These are phyloP conservation scores for Carpinus viminea DNA, from an alignment of 306 rosid genomes.

Conservation along the genomic window DNA sequence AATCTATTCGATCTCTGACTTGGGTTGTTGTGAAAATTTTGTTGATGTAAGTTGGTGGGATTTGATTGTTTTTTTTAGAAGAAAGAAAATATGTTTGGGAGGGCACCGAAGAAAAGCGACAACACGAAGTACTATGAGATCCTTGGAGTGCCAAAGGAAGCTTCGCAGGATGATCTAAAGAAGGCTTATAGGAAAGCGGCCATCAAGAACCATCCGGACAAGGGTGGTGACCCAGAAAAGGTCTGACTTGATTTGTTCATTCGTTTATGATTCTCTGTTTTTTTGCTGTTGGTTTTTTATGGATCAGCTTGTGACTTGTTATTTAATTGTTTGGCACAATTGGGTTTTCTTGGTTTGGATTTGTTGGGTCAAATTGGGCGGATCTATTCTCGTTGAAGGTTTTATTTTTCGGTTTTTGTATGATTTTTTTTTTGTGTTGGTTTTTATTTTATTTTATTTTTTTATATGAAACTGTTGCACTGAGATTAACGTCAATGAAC, in stretches of 20 bases:
- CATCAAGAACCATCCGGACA: slow-evolving; percentile 58
- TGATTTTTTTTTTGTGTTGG: not conserved
- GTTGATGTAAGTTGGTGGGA: not conserved
- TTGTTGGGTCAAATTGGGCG: not conserved
- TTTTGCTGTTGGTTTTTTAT: not conserved
- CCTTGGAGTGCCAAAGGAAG: slow-evolving; percentile 54
- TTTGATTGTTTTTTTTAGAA: not conserved
- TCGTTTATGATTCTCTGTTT: not conserved
- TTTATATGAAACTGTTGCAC: not conserved
- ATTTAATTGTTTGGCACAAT: not conserved
- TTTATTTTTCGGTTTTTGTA: not conserved
- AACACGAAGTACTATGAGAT: slow-evolving; percentile 53
- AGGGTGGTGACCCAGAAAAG: slow-evolving; percentile 65
- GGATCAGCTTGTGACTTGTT: not conserved
- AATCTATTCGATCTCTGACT: not conserved
- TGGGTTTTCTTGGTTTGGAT: not conserved
- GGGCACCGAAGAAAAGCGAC: slow-evolving; percentile 57
- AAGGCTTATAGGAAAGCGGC: slow-evolving; percentile 63
- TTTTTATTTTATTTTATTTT: not conserved
- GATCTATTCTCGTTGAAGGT: not conserved
- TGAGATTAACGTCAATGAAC: not conserved
- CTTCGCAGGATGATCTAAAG: slow-evolving; percentile 61
- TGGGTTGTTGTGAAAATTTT: not conserved
- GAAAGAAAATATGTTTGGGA: slow-evolving; percentile 48
- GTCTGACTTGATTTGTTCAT: not conserved